A percentile compares a stretch with the other conserved stretches of the same genome.
Conservation (phyloP, 352 stramenopile genomes). For the Phytophthora hybrid region DNA sequence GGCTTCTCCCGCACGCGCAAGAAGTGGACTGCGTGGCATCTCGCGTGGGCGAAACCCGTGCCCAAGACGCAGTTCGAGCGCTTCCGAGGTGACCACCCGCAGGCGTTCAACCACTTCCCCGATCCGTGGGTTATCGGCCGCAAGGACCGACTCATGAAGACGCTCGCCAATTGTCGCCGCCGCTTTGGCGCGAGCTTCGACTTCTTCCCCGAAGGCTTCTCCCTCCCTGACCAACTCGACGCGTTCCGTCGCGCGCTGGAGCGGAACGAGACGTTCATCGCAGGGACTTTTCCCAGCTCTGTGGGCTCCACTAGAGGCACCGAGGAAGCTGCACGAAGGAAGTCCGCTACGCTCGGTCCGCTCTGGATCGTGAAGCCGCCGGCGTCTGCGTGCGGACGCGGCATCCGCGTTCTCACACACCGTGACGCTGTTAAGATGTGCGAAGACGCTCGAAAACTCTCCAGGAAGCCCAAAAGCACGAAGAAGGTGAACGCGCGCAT, state of each 20-base stretch:
- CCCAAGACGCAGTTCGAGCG: slow-evolving; percentile 63
- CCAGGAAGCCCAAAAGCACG: slow-evolving; percentile 24
- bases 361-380: slow-evolving; percentile 92
- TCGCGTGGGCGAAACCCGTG: slow-evolving; percentile 82
- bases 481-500: slow-evolving; percentile 53
- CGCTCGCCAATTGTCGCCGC: slow-evolving; percentile 62
- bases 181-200: slow-evolving; percentile 69
- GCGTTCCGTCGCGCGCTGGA: slow-evolving; percentile 61
- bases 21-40: slow-evolving; percentile 61
- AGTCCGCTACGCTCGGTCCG: slow-evolving; percentile 5
- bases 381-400: slow-evolving; percentile 85
- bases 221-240: slow-evolving; percentile 78
- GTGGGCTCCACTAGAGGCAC: slow-evolving; percentile 7
- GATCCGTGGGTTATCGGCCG: slow-evolving; percentile 91
- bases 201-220: slow-evolving; percentile 89
- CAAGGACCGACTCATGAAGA: slow-evolving; percentile 91
- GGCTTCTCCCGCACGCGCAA: slow-evolving; percentile 75
- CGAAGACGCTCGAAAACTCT: slow-evolving; percentile 31
- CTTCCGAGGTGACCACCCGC: slow-evolving; percentile 56
- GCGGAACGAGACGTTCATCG: slow-evolving; percentile 44
- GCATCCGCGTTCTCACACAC: slow-evolving; percentile 81
- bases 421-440: slow-evolving; percentile 38
- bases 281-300: slow-evolving; percentile 18
- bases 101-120: slow-evolving; percentile 92
- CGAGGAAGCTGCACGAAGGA: slow-evolving; percentile 11